phyloP scores from a whole-genome alignment of 2,329 filamentous ascomycete genomes.

The Stachybotrys echinatus region DNA sequence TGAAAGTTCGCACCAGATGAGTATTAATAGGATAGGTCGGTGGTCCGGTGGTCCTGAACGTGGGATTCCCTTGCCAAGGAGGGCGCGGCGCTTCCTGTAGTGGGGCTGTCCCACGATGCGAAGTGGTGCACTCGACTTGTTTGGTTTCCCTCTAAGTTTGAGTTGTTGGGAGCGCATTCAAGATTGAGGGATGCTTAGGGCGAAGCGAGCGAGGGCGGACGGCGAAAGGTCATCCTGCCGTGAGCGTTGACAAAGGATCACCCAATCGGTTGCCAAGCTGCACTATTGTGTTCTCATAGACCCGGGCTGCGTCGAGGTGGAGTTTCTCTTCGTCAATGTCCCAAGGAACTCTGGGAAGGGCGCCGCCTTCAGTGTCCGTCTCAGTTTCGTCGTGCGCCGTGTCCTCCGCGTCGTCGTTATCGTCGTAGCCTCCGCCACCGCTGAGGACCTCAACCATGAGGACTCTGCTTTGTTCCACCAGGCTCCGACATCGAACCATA shows the following conservation, averaged over 20 bases:
- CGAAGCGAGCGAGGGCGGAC: too few relatives aligned
- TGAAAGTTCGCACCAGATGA: too few relatives aligned
- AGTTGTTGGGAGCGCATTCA: too few relatives aligned
- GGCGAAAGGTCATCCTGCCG: neutral
- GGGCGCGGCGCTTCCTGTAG: too few relatives aligned
- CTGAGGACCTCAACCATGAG: constrained; percentile 65
- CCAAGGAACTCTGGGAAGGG: constrained; percentile 17
- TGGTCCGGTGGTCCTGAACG: too few relatives aligned
- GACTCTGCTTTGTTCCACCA: constrained; percentile 72
- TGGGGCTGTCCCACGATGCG: too few relatives aligned
- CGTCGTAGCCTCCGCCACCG: constrained; percentile 34
- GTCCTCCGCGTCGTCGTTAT: constrained; percentile 30
- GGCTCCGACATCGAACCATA: constrained; percentile 79
- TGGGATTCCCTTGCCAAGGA: too few relatives aligned
- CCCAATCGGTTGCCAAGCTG: constrained; percentile 66
- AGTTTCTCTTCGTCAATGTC: constrained; percentile 44
- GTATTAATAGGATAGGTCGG: too few relatives aligned
- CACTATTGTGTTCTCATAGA: constrained; percentile 77
- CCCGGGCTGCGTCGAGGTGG: constrained; percentile 66
- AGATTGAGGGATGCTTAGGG: too few relatives aligned
- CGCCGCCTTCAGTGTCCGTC: constrained; percentile 27
- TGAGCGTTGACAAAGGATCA: constrained; percentile 18
- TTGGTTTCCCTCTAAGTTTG: too few relatives aligned
- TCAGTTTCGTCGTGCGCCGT: constrained; percentile 31
- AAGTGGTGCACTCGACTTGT: too few relatives aligned